These are phyloP conservation scores for Nectriaceae sp. DNA, from an alignment of 2,329 filamentous ascomycete genomes.

Conservation along the genomic window DNA sequence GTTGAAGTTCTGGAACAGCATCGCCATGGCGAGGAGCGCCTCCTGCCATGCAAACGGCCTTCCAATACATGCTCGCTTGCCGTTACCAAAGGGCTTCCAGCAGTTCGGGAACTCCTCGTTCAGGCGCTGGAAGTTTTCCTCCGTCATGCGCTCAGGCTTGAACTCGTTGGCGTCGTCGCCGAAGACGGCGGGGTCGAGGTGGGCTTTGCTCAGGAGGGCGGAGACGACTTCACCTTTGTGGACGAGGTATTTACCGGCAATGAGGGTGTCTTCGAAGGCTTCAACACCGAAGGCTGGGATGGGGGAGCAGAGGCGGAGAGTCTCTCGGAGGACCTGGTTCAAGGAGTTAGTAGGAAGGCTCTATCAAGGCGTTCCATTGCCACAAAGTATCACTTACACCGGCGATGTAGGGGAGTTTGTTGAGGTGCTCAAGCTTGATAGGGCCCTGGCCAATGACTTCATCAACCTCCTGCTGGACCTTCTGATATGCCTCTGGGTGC, in stretches of 20 bases:
- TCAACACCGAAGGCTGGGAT: conserved; percentile 59
- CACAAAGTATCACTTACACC: conserved; percentile 43
- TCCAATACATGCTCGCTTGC: conserved; percentile 70
- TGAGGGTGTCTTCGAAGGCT: conserved; percentile 53
- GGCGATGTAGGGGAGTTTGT: conserved; percentile 65
- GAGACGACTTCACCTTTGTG: conserved; percentile 51
- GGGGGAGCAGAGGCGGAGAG: conserved; percentile 62
- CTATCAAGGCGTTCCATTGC: too few relatives aligned
- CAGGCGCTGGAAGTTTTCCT: conserved; percentile 63
- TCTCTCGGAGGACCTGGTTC: conserved; percentile 59
- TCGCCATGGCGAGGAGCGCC: conserved; percentile 59
- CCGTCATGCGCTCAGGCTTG: conserved; percentile 71
- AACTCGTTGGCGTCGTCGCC: conserved; percentile 68
- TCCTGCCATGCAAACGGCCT: conserved; percentile 77
- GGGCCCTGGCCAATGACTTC: conserved; percentile 59
- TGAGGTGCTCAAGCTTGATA: conserved; percentile 62
- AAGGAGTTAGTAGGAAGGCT: background rate
- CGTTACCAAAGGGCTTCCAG: conserved; percentile 78
- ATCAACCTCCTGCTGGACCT: conserved; percentile 70
- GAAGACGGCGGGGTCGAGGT: conserved; percentile 64
- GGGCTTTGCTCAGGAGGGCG: conserved; percentile 53
- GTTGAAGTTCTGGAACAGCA: conserved; percentile 72
- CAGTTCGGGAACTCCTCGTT: conserved; percentile 62
- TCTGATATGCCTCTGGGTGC: conserved; percentile 58
- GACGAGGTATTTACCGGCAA: conserved; percentile 64